Base-by-base conservation (phyloP, 2,329 filamentous ascomycete genomes). In the Penicillium italicum region DNA sequence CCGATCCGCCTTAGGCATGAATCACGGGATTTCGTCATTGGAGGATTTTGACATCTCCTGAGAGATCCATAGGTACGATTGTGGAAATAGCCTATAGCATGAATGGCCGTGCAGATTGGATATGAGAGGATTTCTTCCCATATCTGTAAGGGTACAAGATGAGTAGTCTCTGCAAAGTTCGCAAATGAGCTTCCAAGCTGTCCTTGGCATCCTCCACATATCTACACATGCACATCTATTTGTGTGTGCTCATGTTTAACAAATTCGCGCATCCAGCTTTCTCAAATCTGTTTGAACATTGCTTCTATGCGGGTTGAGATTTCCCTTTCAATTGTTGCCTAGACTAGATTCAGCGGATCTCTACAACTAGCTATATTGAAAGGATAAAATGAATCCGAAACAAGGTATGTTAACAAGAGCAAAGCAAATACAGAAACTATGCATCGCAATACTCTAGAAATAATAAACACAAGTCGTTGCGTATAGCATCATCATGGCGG, bases 401-500 rank as follows among this genome's bases (percentile, higher is more conserved):
- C 53, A 51, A 53, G 49, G 43, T 53, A 58, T 58, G 49, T 58
- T 41, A 44, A 55, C 49, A 50, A 51, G 44, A 51, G 47, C 28
- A 55, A 48, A 50, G 34, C 46, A 47, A 56, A 46, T 46, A 51
- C 56, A 62, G 11, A 53, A 55, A 58, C 50, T 50, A 63, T 62
- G 60, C 60, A 56, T 56, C 50, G 55, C 55, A 36, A 53, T 52
- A 34, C 55, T 62, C 61, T 62, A 62, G 56, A 28, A 56, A 57
- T 52, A 59, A 56, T 55, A 51, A 57, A 61, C 55, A 62, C 57
- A 63, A 59, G 62, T 58, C 61, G 48, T 66, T 58, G 62, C 63
- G 58, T 66, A 62, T 65, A 63, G 59, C 62, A 61, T 66, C 61
- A 62, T 66, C 57, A 66, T 55, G 52, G 55, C 53, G 55, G 53